Evolutionary conservation across 352 stramenopile genomes (phyloP).

Genomic region (Peronosclerospora sorghi): DNA sequence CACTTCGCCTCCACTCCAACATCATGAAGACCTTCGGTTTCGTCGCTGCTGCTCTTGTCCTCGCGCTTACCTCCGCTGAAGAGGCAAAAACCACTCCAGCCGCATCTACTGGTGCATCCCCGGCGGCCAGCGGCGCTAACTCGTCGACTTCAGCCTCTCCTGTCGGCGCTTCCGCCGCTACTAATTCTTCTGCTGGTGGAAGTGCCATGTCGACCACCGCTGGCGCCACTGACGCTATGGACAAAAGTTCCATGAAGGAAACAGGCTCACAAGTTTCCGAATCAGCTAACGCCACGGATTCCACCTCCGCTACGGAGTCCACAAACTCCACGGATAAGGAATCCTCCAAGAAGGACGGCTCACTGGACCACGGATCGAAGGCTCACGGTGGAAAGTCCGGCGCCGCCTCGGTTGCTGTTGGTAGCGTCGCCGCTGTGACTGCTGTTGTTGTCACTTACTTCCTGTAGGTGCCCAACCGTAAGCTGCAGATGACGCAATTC

Average conservation of each 20-base stretch:
- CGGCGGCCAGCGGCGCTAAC: slow-evolving; percentile 1
- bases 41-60: slow-evolving; percentile 29
- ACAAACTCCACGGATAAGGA: slow-evolving; percentile 8
- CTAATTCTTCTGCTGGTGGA: not conserved
- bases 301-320: too few species aligned
- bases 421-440: slow-evolving; percentile 19
- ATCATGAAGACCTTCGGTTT: slow-evolving; percentile 35
- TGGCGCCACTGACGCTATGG: too few species aligned
- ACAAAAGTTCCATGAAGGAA: too few species aligned
- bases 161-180: not conserved
- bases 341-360: slow-evolving; percentile 6
- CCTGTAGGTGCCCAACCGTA: slow-evolving; percentile 15
- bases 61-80: slow-evolving; percentile 20
- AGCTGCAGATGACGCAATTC: too few species aligned
- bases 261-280: too few species aligned
- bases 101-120: not conserved
- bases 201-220: too few species aligned
- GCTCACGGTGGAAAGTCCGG: slow-evolving; percentile 3
- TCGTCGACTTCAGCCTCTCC: not conserved
- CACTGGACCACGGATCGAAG: slow-evolving; percentile 12
- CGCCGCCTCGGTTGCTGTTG: slow-evolving; percentile 19
- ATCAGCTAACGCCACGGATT: too few species aligned
- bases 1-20: slow-evolving; percentile 1
- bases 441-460: slow-evolving; percentile 23
- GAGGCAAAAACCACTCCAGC: slow-evolving; percentile 5